Base-by-base conservation (phyloP, 140 eudicot species). In the Erigeron philadelphicus region DNA sequence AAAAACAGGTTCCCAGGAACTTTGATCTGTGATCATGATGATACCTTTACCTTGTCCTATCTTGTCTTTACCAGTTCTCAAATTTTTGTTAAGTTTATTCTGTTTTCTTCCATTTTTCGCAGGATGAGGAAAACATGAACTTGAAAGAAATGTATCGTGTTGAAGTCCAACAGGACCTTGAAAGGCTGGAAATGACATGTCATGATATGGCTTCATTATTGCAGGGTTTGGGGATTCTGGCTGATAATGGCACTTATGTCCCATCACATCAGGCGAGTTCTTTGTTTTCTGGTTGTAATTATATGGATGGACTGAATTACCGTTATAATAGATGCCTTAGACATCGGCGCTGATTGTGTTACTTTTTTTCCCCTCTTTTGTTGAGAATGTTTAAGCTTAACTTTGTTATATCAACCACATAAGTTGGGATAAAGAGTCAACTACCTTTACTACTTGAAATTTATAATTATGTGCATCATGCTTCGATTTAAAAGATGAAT, bases 71-170 rank as follows among this genome's bases (percentile, higher is more conserved):
- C 31, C 47, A 57, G 16, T 57, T 48, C 47, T 3, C 17, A 55
- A 19, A 13, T 42, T 61, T 6, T 5, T 7, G 23, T 10, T 44
- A 25, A 13, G 46, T 43, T 63, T 10, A 16, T 23, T 61, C n/a
- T 60, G 6, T 16, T 42, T 53, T 46, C 42, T 47, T 47, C 64
- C 31, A 25, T 11, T 21, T 58, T 63, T 50, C 3, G 3, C 61
- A 88, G 95, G 96, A 78, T 11, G 83, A 73, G 74, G 90, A 89
- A 65, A 76, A 84, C 75, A 72, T 85, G 85, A 78, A 85, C 78
- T 45, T 83, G 74, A 93, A 89, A 77, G 96, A 89, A 71, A 47
- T 21, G 49, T 78, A 84, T 57, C 96, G 94, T 7, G 71, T 79
- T 48, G 78, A 85, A 75, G 84, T 86, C 57, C 67, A 83, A 70